Conservation (phyloP, 1,284 basidiomycete genomes). For the Melampsora larici-populina region DNA sequence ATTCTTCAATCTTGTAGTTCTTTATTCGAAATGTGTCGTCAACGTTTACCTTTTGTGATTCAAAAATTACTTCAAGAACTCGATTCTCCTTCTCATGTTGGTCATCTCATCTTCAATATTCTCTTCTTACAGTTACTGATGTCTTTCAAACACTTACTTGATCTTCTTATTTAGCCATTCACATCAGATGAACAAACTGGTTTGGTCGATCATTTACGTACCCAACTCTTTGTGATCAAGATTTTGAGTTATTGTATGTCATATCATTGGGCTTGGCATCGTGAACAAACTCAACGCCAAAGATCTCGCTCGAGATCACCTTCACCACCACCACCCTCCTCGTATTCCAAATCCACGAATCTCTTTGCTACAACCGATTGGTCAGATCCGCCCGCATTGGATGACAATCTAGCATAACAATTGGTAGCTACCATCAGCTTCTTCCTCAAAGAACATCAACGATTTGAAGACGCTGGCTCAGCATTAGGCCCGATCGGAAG, state of each 20-base stretch:
- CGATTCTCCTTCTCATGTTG: constrained; percentile 38
- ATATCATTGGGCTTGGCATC: constrained; percentile 64
- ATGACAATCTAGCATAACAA: constrained; percentile 81
- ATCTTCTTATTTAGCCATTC: constrained; percentile 29
- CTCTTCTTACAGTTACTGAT: neutral
- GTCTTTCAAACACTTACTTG: neutral
- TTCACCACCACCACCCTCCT: constrained; percentile 36
- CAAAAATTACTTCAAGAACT: constrained; percentile 43
- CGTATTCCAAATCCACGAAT: constrained; percentile 48
- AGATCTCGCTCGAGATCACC: constrained; percentile 49
- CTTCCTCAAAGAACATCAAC: constrained; percentile 65
- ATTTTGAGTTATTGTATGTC: constrained; percentile 72
- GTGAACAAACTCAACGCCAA: constrained; percentile 47
- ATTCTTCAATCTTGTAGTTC: constrained; percentile 42
- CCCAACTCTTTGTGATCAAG: constrained; percentile 82
- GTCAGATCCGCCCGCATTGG: constrained; percentile 71
- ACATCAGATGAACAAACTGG: constrained; percentile 54
- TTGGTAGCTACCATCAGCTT: constrained; percentile 75
- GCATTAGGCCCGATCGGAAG: constrained; percentile 6
- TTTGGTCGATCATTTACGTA: constrained; percentile 73
- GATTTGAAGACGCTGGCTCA: constrained; percentile 49
- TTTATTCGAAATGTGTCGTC: constrained; percentile 44
- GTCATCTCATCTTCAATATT: neutral
- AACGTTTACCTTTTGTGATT: constrained; percentile 37
- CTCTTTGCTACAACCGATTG: constrained; percentile 51